phyloP scores from a whole-genome alignment of 495 filamentous ascomycete genomes.

The Staphylotrichum tortipilum region DNA sequence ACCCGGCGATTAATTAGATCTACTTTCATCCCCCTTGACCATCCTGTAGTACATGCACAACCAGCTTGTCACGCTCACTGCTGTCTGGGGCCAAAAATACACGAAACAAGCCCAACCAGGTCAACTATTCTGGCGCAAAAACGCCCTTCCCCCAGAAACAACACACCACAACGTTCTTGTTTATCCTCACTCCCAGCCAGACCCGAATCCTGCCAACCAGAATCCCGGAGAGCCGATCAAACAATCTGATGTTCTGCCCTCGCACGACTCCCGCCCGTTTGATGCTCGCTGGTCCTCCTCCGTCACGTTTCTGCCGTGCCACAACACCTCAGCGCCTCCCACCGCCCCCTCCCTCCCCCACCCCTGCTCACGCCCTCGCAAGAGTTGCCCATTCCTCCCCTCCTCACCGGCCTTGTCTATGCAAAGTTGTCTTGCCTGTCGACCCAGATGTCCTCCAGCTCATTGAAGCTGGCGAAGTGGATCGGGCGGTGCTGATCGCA shows the following conservation, averaged over 20 bases:
- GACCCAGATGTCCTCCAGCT: slow-evolving; percentile 84
- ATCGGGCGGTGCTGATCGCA: slow-evolving; percentile 84
- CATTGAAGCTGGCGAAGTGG: slow-evolving; percentile 91
- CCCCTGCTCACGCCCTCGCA: not conserved
- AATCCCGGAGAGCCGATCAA: slow-evolving; percentile 23
- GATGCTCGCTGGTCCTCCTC: slow-evolving; percentile 6
- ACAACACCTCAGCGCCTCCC: not conserved
- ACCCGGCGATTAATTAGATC: too few relatives aligned
- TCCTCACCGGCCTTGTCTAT: slow-evolving; percentile 28
- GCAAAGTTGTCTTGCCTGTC: slow-evolving; percentile 83
- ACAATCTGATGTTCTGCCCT: slow-evolving; percentile 17
- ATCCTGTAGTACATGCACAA: not conserved
- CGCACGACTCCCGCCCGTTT: slow-evolving; percentile 9
- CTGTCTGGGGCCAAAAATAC: not conserved
- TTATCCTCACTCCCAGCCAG: not conserved
- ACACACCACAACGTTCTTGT: not conserved
- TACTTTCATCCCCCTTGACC: not conserved
- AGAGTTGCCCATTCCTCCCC: not conserved
- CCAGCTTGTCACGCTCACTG: not conserved
- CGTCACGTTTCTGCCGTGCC: not conserved
- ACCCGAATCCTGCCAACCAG: slow-evolving; percentile 13
- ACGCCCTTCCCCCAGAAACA: slow-evolving; percentile 10
- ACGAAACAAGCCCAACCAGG: not conserved
- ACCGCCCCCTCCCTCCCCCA: not conserved
- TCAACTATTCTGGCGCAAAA: not conserved